phyloP scores from a whole-genome alignment of 2,329 filamentous ascomycete species.

The Trichoderma sp. region DNA sequence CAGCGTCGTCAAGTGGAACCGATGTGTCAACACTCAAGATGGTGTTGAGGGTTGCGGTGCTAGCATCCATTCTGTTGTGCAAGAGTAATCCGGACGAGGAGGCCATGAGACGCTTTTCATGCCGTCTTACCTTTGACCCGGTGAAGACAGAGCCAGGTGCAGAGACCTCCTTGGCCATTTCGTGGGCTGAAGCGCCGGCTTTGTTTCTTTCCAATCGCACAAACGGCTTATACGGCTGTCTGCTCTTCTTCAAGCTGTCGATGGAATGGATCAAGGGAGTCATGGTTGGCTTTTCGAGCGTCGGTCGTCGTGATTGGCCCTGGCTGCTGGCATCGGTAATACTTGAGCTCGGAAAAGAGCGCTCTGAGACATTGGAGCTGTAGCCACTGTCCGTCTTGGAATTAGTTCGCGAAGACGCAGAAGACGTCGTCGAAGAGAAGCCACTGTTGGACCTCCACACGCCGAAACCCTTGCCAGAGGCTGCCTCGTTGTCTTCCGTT shows the following conservation, averaged over 20 bases:
- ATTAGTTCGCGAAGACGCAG: slow-evolving; percentile 30
- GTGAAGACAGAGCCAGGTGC: not conserved
- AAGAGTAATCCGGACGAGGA: slow-evolving; percentile 43
- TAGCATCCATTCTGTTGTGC: slow-evolving; percentile 44
- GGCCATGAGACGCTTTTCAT: slow-evolving; percentile 35
- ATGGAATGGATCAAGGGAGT: not conserved
- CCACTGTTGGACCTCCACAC: slow-evolving; percentile 24
- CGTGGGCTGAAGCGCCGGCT: not conserved
- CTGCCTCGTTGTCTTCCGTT: not conserved
- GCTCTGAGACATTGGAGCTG: slow-evolving; percentile 60
- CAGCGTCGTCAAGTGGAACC: slow-evolving; percentile 30
- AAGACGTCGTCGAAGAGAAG: slow-evolving; percentile 14
- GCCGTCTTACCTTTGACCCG: not conserved
- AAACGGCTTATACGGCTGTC: slow-evolving; percentile 27
- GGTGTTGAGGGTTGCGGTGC: slow-evolving; percentile 52
- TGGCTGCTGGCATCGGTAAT: not conserved
- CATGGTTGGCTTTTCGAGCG: not conserved
- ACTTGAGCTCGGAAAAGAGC: slow-evolving; percentile 48
- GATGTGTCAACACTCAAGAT: slow-evolving; percentile 55
- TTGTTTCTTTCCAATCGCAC: not conserved
- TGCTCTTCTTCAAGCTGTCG: slow-evolving; percentile 5
- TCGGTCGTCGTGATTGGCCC: not conserved
- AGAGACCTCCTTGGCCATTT: not conserved
- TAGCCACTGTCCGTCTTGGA: slow-evolving; percentile 56
- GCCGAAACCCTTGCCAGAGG: not conserved